Conservation (phyloP, 257 asterid species). For the Penstemon eatonii region DNA sequence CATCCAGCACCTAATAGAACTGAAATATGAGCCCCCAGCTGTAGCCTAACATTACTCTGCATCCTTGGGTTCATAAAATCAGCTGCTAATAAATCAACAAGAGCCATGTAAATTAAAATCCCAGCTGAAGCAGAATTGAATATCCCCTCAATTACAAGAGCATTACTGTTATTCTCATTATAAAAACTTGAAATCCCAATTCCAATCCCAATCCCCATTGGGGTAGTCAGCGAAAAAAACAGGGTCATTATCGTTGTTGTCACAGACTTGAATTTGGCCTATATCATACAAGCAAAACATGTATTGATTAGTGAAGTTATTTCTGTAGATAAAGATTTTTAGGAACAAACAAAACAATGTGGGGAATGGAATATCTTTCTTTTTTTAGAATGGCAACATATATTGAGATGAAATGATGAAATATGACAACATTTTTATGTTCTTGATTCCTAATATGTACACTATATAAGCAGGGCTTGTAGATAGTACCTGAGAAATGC, state of each 20-base stretch:
- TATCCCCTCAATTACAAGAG: constrained; percentile 41
- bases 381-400: constrained; percentile 26
- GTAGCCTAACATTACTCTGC: constrained; percentile 45
- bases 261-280: constrained; percentile 49
- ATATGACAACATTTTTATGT: constrained; percentile 36
- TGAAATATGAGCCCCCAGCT: constrained; percentile 42
- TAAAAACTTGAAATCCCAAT: constrained; percentile 43
- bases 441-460: constrained; percentile 29
- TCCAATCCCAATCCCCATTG: constrained; percentile 52
- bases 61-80: constrained; percentile 54
- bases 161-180: constrained; percentile 34
- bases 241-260: constrained; percentile 39
- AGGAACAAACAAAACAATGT: constrained; percentile 13
- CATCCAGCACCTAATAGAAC: constrained; percentile 58
- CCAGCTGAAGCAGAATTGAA: constrained; percentile 56
- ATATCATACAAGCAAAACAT: neutral
- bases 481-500: constrained; percentile 53
- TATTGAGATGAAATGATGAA: constrained; percentile 23
- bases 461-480: constrained; percentile 16
- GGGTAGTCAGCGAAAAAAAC: constrained; percentile 53
- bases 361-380: constrained; percentile 38
- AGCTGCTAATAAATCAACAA: constrained; percentile 57
- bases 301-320: neutral
- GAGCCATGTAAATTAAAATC: constrained; percentile 59
- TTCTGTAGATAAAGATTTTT: neutral